A percentile compares a stretch with the other conserved stretches of the same genome.
Conservation (phyloP, 176 grass and related monocot genomes). For the Triticum aestivum region DNA sequence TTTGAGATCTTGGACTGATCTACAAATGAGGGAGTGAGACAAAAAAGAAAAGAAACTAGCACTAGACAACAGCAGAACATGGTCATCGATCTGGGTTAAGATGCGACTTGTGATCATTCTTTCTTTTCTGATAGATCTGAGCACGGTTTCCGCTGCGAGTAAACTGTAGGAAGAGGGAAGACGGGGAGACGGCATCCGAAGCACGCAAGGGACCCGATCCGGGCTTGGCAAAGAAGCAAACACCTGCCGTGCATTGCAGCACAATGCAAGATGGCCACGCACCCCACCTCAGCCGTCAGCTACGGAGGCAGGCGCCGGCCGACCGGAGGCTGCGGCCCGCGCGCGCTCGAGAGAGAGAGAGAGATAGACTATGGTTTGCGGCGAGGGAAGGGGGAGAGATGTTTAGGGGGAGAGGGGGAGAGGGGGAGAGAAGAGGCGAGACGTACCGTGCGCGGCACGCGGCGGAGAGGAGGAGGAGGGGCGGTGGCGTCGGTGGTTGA, state of each 20-base stretch:
- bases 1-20: not conserved
- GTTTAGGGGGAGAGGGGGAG: not conserved
- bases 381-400: not conserved
- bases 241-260: not conserved
- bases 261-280: not conserved
- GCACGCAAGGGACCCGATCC: conserved; percentile 6
- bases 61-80: not conserved
- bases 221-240: not conserved
- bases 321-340: not conserved
- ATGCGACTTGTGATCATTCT: not conserved
- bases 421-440: not conserved
- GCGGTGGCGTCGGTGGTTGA: not conserved
- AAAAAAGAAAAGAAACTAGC: not conserved
- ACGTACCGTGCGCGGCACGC: conserved; percentile 3
- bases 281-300: conserved; percentile 1
- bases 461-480: not conserved
- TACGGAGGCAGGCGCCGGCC: not conserved
- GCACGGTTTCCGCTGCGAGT: not conserved
- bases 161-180: not conserved
- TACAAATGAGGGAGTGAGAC: not conserved
- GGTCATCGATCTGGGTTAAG: not conserved
- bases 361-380: not conserved
- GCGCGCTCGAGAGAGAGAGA: not conserved
- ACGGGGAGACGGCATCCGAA: not conserved
- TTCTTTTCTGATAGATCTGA: not conserved